A percentile compares a stretch with the other conserved stretches of the same genome.
These are phyloP conservation scores for Straminergon stramineum DNA, from an alignment of 225 moss, liverwort and hornwort genomes.

Conservation along the genomic window DNA sequence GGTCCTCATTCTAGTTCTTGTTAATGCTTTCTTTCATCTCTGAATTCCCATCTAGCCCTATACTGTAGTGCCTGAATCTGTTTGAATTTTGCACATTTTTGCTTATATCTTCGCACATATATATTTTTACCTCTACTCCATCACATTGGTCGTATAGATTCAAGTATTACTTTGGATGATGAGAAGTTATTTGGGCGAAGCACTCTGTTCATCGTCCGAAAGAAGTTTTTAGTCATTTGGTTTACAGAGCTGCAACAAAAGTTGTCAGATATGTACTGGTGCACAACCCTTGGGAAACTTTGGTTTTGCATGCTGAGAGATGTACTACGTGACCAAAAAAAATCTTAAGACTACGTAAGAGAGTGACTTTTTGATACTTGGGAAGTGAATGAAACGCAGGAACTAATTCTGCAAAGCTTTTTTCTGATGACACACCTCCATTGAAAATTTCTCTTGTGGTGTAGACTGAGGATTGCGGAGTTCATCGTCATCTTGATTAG, in stretches of 20 bases:
- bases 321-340: background rate
- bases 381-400: background rate
- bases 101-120: background rate
- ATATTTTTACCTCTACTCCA: too few species aligned
- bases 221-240: background rate
- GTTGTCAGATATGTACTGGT: background rate
- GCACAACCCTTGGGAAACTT: background rate
- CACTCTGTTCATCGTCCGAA: background rate
- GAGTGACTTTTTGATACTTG: background rate
- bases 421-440: background rate
- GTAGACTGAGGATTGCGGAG: slow-evolving; percentile 84
- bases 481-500: slow-evolving; percentile 80
- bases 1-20: background rate
- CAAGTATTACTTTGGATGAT: background rate
- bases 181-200: background rate
- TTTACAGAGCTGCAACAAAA: background rate
- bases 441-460: background rate
- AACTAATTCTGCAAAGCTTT: background rate
- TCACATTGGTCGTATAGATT: background rate
- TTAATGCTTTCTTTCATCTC: background rate
- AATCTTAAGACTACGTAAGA: too few species aligned
- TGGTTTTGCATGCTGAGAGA: background rate
- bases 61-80: background rate
- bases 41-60: background rate
- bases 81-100: background rate